phyloP scores from a whole-genome alignment of 768 basidiomycete species.

The Auriscalpium microsporum region DNA sequence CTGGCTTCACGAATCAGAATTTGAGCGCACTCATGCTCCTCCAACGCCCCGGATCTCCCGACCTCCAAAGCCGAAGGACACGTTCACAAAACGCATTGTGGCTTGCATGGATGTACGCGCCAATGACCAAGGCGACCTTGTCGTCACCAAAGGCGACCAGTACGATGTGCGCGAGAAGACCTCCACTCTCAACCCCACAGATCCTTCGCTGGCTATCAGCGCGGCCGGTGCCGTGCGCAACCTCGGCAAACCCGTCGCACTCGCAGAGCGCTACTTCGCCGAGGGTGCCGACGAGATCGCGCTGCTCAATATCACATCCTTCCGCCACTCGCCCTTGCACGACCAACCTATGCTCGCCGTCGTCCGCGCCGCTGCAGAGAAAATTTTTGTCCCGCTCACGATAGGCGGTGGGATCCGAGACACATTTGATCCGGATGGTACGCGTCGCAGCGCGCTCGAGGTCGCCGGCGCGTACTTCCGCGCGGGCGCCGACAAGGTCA shows the following conservation, averaged over 20 bases:
- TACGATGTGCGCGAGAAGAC: conserved; percentile 92
- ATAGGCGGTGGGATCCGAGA: conserved; percentile 99
- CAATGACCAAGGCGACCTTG: conserved; percentile 92
- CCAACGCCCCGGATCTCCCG: conserved; percentile 28
- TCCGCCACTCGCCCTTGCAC: conserved; percentile 88
- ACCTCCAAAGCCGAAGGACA: conserved; percentile 41
- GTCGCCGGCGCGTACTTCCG: conserved; percentile 96
- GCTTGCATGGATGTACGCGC: conserved; percentile 97
- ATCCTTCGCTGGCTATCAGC: conserved; percentile 23
- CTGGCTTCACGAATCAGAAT: conserved; percentile 63
- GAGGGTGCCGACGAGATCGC: conserved; percentile 94
- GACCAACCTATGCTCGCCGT: conserved; percentile 99
- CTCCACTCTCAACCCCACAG: conserved; percentile 9
- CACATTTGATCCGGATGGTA: conserved; percentile 91
- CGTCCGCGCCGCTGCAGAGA: conserved; percentile 80
- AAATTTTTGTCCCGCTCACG: conserved; percentile 93
- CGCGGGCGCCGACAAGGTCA: conserved; percentile 97
- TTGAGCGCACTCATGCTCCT: conserved; percentile 28
- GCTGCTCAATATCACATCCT: conserved; percentile 98
- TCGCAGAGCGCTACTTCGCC: conserved; percentile 77
- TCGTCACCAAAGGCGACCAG: conserved; percentile 98
- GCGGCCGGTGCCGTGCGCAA: conserved; percentile 82
- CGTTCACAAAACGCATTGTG: conserved; percentile 88
- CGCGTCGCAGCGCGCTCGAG: conserved; percentile 76
- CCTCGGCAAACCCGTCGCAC: conserved; percentile 92